Evolutionary conservation across 2,329 filamentous ascomycete genomes (phyloP), one percentile per base, ranked within the genome.

Genomic region (Colletotrichum sublineola): DNA sequence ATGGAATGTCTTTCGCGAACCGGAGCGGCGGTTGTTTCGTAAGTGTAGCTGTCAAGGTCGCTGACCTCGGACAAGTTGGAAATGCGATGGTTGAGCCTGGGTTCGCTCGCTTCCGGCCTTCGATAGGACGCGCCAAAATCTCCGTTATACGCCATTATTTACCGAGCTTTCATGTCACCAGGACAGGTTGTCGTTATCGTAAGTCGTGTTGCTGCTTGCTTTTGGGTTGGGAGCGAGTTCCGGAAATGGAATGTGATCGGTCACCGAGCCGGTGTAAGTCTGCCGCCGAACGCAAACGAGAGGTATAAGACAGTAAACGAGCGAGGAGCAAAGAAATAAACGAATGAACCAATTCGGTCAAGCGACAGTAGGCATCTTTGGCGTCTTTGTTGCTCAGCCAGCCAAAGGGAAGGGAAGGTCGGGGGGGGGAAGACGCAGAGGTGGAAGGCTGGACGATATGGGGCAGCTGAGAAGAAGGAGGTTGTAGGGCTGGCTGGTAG

Each of bases 1-100:
- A 84, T 77, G 18, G 84, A 83, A 63, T 81, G 81, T 29, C 80
- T 81, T 18, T 79, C 79, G 9, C 80, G 79, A 40, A 82, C 72
- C 6, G 78, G 72, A 52, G 75, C 57, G 46, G 74, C 46, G 15
- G 73, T 69, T 9, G 71, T 73, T 31, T 82, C 77, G 73, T 81
- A 78, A 8, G 77, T 75, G 64, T 73, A 75, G 46, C 76, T 70
- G 36, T 78, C 75, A 62, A 72, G 61, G 68, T 79, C 80, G 70
- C 74, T 78, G 67, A 79, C 75, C n/a, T 81, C 75, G 42, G 81
- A 80, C 72, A 82, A 69, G 74, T 76, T 80, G 46, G 82, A 83
- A 53, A 79, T 75, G 46, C 77, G 76, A 69, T 82, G 81, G 52
- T 74, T 76, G 50, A 82, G 75, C 18, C 53, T 36, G 14, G 42